Evolutionary conservation across 225 moss, liverwort and hornwort genomes (phyloP).

Genomic region (Sphagnum contortum): DNA sequence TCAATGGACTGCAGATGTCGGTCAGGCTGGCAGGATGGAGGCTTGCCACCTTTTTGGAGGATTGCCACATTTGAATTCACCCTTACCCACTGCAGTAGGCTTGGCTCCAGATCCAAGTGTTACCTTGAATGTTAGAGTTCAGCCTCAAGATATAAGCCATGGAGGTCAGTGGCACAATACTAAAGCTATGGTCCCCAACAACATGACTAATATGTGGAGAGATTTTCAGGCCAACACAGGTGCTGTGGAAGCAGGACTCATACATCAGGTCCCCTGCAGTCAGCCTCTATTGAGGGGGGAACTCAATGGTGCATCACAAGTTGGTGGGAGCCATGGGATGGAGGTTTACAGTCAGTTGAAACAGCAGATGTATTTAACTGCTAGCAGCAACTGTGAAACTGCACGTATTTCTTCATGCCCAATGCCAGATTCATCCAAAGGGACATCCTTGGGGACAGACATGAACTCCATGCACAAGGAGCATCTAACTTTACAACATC

Average conservation of each 20-base stretch:
- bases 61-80: not conserved
- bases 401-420: not conserved
- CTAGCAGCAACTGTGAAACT: not conserved
- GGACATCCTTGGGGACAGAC: not conserved
- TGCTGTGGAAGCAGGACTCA: not conserved
- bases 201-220: not conserved
- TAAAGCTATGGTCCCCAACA: not conserved
- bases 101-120: not conserved
- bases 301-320: not conserved
- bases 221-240: not conserved
- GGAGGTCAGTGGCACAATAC: not conserved
- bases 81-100: not conserved
- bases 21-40: not conserved
- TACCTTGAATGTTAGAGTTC: not conserved
- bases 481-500: not conserved
- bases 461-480: no score
- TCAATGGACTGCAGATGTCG: not conserved
- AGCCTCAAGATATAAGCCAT: no score
- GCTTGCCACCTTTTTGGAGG: constrained; percentile 1
- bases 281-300: not conserved
- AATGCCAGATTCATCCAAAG: not conserved
- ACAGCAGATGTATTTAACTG: not conserved
- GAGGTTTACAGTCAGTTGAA: constrained; percentile 1
- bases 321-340: not conserved
- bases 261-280: not conserved